Conservation (phyloP, 2,329 filamentous ascomycete species). For the Colletotrichum tropicicola region DNA sequence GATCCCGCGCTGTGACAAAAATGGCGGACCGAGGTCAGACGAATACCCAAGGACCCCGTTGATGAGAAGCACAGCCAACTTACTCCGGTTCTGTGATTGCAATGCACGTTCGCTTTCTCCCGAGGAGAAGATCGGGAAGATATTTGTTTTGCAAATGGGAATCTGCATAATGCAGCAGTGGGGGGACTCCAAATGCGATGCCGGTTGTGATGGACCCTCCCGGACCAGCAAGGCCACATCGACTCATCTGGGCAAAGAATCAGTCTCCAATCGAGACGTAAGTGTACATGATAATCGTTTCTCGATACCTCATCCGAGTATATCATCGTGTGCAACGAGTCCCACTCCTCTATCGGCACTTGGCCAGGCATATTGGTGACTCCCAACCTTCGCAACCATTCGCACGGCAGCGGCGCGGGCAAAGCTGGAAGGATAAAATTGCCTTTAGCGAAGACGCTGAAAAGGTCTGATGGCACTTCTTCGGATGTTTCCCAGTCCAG, state of each 20-base stretch:
- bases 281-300: conserved; percentile 46
- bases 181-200: not conserved
- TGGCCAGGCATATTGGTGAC: conserved; percentile 73
- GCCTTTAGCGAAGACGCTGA: conserved; percentile 67
- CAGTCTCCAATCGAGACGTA: rapidly evolving
- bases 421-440: conserved; percentile 78
- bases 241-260: not conserved
- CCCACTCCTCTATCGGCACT: conserved; percentile 77
- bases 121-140: conserved; percentile 73
- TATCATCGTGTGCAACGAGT: conserved; percentile 75
- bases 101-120: conserved; percentile 75
- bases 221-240: not conserved
- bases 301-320: conserved; percentile 68
- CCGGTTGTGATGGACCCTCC: not conserved
- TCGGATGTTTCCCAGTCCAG: conserved; percentile 76
- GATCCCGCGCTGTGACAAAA: conserved; percentile 70
- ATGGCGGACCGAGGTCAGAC: too few species aligned
- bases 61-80: not conserved
- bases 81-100: conserved; percentile 79
- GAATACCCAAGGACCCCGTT: rapidly evolving
- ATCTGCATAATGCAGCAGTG: not conserved
- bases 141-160: conserved; percentile 56
- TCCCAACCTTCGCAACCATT: conserved; percentile 72
- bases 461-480: conserved; percentile 71
- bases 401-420: conserved; percentile 73